Evolutionary conservation across 2,329 filamentous ascomycete genomes (phyloP), one percentile per base, ranked within the genome.

Genomic region (Fusarium sp.): DNA sequence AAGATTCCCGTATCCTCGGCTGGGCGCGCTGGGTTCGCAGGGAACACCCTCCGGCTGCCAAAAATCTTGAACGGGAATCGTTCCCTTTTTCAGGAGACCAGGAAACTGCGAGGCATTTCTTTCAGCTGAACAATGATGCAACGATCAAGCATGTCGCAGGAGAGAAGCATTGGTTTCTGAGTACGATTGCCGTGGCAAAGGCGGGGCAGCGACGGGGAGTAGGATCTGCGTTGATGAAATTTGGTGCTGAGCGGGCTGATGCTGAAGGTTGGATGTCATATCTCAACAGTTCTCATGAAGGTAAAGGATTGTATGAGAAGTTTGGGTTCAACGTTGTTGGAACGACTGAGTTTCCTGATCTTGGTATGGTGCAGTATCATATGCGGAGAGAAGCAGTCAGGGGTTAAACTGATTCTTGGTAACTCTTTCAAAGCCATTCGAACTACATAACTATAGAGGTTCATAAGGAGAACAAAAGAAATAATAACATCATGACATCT

Each of bases 81-180:
- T 78, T 73, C 47, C 74, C 76, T 9, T 55, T 70, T 12, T 52
- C 58, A 6, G 74, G 75, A 15, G 71, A 79, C 25, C 78, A 73
- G 47, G 71, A 71, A 29, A 71, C 82, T 13, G 83, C 81, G 1
- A 74, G 77, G 12, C 51, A 73, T 9, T 86, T 86, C 76, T 85
- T 85, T 54, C 76, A 77, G 56, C 67, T 66, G 8, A 79, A 78
- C 24, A 61, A 59, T 41, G 71, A 75, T 34, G 75, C 67, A 3
- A 65, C 68, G 20, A 44, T 38, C 9, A 59, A 72, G 13, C 47
- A 79, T 41, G 74, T 81, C 62, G 73, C 65, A 10, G 71, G 64
- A 5, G 71, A 69, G 1, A 66, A 59, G 8, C 69, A 74, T 48
- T 81, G 81, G 76, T 81, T 78, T 54, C 59, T 83, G 15, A 77